Conservation (phyloP, 768 basidiomycete species). For the Auricularia heimuer region DNA sequence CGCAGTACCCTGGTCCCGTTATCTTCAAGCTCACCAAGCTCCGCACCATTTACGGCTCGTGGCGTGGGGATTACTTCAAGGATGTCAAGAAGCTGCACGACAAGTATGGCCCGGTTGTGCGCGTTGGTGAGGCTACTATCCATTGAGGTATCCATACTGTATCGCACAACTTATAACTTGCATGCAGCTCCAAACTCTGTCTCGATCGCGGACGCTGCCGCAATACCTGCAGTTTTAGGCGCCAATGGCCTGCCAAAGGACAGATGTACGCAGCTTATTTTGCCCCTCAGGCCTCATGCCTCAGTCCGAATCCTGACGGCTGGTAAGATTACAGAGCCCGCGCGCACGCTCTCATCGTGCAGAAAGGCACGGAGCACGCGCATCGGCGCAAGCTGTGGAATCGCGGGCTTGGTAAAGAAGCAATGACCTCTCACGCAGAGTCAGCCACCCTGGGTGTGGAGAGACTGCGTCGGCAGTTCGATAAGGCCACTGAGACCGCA, state of each 20-base stretch:
- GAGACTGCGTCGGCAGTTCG: neutral
- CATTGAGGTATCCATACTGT: neutral
- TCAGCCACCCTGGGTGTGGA: neutral
- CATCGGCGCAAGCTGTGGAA: conserved; percentile 40
- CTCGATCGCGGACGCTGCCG: conserved; percentile 37
- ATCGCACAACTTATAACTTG: neutral
- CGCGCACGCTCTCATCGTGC: conserved; percentile 20
- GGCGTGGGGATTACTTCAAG: conserved; percentile 35
- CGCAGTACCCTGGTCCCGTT: conserved; percentile 28
- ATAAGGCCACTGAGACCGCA: neutral
- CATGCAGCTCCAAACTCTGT: conserved; percentile 39
- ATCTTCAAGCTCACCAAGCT: conserved; percentile 23
- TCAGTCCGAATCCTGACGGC: neutral
- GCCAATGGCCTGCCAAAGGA: conserved; percentile 47
- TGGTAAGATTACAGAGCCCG: neutral
- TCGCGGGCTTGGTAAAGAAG: conserved; percentile 35
- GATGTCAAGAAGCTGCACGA: conserved; percentile 39
- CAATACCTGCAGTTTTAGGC: conserved; percentile 40
- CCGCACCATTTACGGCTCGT: conserved; percentile 26
- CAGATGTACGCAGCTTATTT: conserved; percentile 13
- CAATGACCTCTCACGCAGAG: conserved; percentile 17
- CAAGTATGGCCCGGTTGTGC: conserved; percentile 47
- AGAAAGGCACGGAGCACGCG: conserved; percentile 35
- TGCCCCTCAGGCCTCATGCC: neutral
- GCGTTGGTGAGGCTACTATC: conserved; percentile 32